These are phyloP conservation scores for Rhizodiscina lignyota DNA, from an alignment of 495 filamentous ascomycete species.

Conservation along the genomic window DNA sequence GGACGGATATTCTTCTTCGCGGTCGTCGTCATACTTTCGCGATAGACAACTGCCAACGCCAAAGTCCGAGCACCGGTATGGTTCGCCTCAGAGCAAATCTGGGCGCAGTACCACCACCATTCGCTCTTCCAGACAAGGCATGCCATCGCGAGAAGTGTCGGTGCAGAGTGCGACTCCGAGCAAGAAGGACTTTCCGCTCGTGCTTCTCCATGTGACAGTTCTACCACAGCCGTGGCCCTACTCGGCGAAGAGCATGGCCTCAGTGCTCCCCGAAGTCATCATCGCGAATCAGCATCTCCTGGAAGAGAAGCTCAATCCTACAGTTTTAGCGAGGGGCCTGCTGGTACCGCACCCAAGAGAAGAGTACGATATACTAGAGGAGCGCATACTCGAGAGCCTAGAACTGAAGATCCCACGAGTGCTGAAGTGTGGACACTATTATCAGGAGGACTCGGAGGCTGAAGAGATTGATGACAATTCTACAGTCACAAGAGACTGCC, in stretches of 20 bases:
- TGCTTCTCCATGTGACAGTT: constrained; percentile 75
- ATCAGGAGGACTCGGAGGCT: constrained; percentile 1
- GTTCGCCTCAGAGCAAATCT: constrained; percentile 3
- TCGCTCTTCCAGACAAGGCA: constrained; percentile 24
- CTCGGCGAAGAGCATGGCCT: constrained; percentile 33
- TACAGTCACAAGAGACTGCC: constrained; percentile 3
- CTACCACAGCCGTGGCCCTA: constrained; percentile 57
- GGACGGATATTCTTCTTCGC: constrained; percentile 29
- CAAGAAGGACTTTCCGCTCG: constrained; percentile 45
- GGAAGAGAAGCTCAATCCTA: constrained; percentile 58
- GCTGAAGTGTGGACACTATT: constrained; percentile 63
- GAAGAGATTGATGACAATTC: constrained; percentile 8
- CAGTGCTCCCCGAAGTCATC: constrained; percentile 37
- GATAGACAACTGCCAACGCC: constrained; percentile 12
- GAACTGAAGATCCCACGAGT: constrained; percentile 59
- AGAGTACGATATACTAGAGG: constrained; percentile 83
- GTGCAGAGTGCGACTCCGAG: background rate
- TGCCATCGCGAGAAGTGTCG: constrained; percentile 2
- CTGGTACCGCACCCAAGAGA: constrained; percentile 79
- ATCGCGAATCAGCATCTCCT: constrained; percentile 59
- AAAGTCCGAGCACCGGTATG: constrained; percentile 8
- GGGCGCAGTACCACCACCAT: background rate
- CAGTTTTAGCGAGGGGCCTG: constrained; percentile 68
- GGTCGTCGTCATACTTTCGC: constrained; percentile 7
- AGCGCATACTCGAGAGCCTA: constrained; percentile 73